phyloP scores from a whole-genome alignment of 1,284 basidiomycete species.

The Apiotrichum gracile region DNA sequence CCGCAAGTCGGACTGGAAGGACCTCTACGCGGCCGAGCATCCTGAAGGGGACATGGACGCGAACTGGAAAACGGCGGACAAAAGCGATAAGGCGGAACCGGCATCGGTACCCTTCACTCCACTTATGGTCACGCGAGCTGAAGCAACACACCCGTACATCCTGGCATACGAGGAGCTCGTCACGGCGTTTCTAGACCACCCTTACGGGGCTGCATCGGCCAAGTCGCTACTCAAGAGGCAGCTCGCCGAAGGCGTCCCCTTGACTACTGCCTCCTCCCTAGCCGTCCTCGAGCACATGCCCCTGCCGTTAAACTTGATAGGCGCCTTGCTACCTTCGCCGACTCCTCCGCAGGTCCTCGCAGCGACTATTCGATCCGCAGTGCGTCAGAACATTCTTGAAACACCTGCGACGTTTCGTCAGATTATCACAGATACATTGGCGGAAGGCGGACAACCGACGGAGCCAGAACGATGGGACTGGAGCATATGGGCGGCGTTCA shows the following conservation, averaged over 20 bases:
- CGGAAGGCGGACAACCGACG: not conserved
- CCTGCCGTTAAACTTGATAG: not conserved
- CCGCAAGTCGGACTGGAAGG: not conserved
- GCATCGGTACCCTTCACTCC: not conserved
- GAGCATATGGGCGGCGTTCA: slow-evolving; percentile 19
- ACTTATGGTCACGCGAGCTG: not conserved
- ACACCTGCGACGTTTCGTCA: slow-evolving; percentile 7
- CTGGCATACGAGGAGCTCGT: slow-evolving; percentile 8
- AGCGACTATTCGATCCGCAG: not conserved
- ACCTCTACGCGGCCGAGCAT: not conserved
- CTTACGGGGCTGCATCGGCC: slow-evolving; percentile 6
- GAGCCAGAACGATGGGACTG: slow-evolving; percentile 14
- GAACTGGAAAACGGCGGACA: not conserved
- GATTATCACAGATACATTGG: slow-evolving; percentile 19
- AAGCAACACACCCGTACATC: not conserved
- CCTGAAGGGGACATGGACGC: not conserved
- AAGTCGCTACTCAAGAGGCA: slow-evolving; percentile 9
- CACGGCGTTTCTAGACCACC: slow-evolving; percentile 11
- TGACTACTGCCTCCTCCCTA: not conserved
- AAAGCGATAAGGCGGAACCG: no score
- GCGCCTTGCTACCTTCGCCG: slow-evolving; percentile 15
- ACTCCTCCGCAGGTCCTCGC: not conserved
- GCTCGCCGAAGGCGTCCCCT: slow-evolving; percentile 13
- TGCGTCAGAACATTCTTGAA: slow-evolving; percentile 8
- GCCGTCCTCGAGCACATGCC: not conserved